Evolutionary conservation across 2,329 filamentous ascomycete species (phyloP).

Genomic region (Dactylellina cionopaga): DNA sequence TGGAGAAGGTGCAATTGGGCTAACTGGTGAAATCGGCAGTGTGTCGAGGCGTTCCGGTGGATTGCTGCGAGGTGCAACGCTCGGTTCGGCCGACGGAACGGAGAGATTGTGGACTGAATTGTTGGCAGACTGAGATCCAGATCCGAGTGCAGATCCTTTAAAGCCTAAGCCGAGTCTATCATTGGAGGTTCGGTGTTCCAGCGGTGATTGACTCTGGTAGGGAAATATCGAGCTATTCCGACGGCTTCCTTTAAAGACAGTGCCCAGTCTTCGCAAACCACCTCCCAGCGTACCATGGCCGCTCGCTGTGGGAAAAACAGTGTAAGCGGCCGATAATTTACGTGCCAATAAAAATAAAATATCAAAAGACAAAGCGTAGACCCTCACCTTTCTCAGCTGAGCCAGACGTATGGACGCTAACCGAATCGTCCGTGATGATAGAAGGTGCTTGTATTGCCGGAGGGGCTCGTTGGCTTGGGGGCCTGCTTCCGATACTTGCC

Average conservation of each 20-base stretch:
- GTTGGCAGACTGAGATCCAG: constrained; percentile 33
- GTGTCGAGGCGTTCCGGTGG: constrained; percentile 34
- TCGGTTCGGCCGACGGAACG: constrained; percentile 28
- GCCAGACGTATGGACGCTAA: constrained; percentile 67
- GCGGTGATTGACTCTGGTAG: constrained; percentile 53
- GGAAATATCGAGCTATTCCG: constrained; percentile 56
- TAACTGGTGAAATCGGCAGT: constrained; percentile 14
- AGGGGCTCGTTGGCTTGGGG: constrained; percentile 57
- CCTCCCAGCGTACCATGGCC: constrained; percentile 40
- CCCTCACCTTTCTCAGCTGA: constrained; percentile 59
- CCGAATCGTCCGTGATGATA: constrained; percentile 65
- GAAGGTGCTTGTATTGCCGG: constrained; percentile 61
- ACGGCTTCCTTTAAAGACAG: constrained; percentile 57
- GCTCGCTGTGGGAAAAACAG: neutral
- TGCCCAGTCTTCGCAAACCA: constrained; percentile 58
- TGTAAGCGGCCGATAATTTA: neutral
- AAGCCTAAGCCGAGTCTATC: constrained; percentile 46
- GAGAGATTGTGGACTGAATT: constrained; percentile 48
- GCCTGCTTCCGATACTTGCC: constrained; percentile 60
- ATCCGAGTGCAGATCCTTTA: constrained; percentile 17
- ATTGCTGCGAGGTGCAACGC: constrained; percentile 14
- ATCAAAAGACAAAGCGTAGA: neutral
- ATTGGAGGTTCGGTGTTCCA: constrained; percentile 50
- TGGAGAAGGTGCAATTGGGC: constrained; percentile 12
- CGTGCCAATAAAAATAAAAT: too few relatives aligned